Conservation (phyloP, 352 stramenopile genomes). For the Plasmopara viticola region DNA sequence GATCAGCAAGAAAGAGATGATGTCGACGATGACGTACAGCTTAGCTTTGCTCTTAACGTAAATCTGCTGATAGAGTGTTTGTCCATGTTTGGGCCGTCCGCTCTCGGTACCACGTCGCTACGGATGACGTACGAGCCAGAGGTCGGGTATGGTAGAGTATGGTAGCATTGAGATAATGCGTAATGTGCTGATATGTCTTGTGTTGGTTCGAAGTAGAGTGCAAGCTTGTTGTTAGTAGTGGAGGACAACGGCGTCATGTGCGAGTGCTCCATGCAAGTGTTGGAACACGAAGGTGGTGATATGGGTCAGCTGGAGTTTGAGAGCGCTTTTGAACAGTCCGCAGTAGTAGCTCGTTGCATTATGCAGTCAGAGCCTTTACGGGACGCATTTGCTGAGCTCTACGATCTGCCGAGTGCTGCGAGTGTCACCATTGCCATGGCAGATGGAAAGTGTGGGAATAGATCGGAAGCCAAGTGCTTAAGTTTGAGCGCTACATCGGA, state of each 20-base stretch:
- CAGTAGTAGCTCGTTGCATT: constrained; percentile 71
- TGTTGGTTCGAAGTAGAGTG: constrained; percentile 24
- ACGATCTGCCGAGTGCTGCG: constrained; percentile 76
- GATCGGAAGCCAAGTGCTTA: constrained; percentile 34
- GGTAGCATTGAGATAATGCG: constrained; percentile 1
- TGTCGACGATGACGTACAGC: constrained; percentile 29
- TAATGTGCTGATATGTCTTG: constrained; percentile 1
- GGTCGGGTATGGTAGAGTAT: constrained; percentile 15
- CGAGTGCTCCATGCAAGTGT: constrained; percentile 75
- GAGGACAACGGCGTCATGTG: constrained; percentile 81
- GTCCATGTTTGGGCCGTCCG: constrained; percentile 65
- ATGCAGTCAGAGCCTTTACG: constrained; percentile 77
- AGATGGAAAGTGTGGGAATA: constrained; percentile 14
- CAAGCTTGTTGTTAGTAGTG: constrained; percentile 61
- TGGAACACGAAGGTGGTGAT: constrained; percentile 74
- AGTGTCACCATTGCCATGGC: constrained; percentile 73
- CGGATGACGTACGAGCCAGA: constrained; percentile 61
- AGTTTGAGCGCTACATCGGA: constrained; percentile 64
- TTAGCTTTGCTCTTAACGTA: constrained; percentile 73
- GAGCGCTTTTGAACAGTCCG: constrained; percentile 65
- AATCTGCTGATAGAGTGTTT: constrained; percentile 72
- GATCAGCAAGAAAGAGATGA: constrained; percentile 13
- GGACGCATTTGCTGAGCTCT: constrained; percentile 77
- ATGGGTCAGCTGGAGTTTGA: constrained; percentile 70
- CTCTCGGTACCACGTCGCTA: constrained; percentile 66